These are phyloP conservation scores for Heliamphora exappendiculata DNA, from an alignment of 148 eudicot species.

Conservation along the genomic window DNA sequence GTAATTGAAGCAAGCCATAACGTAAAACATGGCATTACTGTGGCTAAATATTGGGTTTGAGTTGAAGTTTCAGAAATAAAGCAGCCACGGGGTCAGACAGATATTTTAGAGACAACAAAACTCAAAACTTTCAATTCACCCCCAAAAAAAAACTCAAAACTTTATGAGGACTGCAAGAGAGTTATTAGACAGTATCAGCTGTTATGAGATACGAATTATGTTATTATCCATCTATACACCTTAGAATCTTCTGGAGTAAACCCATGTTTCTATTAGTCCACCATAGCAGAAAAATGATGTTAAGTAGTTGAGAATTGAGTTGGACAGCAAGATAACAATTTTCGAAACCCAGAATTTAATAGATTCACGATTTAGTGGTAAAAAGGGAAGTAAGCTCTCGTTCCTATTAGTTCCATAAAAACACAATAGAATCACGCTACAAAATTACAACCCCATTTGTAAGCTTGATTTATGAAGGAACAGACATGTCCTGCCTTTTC, in stretches of 20 bases:
- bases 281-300: neutral
- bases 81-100: neutral
- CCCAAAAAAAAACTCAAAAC: too few species aligned
- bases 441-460: neutral
- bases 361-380: neutral
- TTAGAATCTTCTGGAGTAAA: neutral
- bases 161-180: neutral
- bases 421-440: too few species aligned
- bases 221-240: neutral
- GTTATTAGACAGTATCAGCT: neutral
- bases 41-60: neutral
- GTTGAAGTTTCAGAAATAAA: neutral
- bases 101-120: neutral
- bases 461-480: neutral
- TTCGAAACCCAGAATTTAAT: neutral
- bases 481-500: neutral
- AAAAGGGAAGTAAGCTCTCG: neutral
- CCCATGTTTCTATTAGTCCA: neutral
- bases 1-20: neutral
- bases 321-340: neutral
- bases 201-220: neutral
- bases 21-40: neutral
- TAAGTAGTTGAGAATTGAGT: neutral
- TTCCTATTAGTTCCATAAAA: neutral
- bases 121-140: neutral